phyloP scores from a whole-genome alignment of 768 basidiomycete genomes.

The Jaapia argillacea region DNA sequence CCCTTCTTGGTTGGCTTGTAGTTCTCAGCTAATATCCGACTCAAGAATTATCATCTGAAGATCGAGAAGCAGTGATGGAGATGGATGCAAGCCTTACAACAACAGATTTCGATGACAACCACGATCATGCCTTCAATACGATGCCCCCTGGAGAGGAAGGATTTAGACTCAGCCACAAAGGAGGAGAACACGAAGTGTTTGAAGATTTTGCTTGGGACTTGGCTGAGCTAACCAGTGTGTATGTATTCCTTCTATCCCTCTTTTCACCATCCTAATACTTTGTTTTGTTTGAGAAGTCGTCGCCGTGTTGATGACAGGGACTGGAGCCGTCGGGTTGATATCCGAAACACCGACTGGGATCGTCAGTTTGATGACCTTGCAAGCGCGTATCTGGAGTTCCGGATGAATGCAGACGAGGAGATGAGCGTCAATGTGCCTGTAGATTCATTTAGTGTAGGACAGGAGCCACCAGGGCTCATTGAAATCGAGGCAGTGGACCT shows the following conservation, averaged over 20 bases:
- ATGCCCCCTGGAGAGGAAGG: constrained; percentile 1
- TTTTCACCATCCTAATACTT: neutral
- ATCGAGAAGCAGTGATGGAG: neutral
- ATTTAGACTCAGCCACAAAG: neutral
- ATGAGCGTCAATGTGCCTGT: no score
- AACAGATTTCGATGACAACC: neutral
- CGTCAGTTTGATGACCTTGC: neutral
- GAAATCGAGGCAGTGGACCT: no score
- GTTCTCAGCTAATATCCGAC: no score
- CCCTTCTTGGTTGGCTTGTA: no score
- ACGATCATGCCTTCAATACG: neutral
- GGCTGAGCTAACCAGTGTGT: neutral
- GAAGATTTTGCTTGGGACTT: neutral
- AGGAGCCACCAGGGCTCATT: no score
- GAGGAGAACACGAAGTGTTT: constrained; percentile 1
- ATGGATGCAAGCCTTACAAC: neutral
- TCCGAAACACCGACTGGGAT: neutral
- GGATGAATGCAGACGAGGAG: neutral
- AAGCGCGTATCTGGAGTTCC: neutral
- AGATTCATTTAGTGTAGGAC: no score
- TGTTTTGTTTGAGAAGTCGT: no score
- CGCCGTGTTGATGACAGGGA: neutral
- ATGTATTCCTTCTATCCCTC: neutral
- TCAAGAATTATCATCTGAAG: no score
- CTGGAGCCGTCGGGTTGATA: neutral